Evolutionary conservation across 768 basidiomycete species (phyloP).

Genomic region (Glaciozyma antarctica): DNA sequence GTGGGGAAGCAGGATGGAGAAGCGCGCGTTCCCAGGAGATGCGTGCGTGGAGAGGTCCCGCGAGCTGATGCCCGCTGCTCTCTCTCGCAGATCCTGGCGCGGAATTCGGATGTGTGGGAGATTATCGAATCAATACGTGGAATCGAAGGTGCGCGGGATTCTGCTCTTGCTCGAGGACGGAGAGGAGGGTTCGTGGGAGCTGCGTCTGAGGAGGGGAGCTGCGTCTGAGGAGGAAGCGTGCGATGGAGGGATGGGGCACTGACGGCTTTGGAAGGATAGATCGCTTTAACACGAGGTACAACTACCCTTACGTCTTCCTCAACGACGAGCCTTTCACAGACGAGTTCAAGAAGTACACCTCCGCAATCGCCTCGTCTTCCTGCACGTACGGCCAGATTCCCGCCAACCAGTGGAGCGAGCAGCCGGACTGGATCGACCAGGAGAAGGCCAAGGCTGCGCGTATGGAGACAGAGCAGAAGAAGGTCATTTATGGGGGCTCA

Average conservation of each 20-base stretch:
- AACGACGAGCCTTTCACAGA: conserved; percentile 62
- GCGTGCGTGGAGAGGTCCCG: no score
- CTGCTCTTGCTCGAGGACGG: not conserved
- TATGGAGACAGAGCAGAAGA: conserved; percentile 52
- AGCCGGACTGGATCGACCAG: conserved; percentile 77
- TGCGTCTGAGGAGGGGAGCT: no score
- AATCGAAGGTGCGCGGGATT: not conserved
- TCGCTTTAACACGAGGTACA: conserved; percentile 7
- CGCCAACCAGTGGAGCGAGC: conserved; percentile 54
- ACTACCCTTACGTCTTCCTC: conserved; percentile 75
- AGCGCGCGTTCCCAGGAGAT: no score
- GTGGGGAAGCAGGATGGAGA: no score
- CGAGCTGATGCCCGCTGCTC: no score
- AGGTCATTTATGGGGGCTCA: conserved; percentile 50
- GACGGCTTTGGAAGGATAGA: not conserved
- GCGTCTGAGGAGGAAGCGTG: no score
- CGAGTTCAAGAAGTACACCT: conserved; percentile 54
- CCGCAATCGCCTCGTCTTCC: conserved; percentile 15
- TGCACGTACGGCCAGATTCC: conserved; percentile 39
- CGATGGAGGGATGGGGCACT: no score
- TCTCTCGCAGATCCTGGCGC: not conserved
- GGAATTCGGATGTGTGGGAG: not conserved
- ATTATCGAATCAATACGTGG: not conserved
- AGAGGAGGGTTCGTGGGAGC: not conserved
- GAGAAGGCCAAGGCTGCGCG: conserved; percentile 51